These are phyloP conservation scores for Podaxis sp. DNA, from an alignment of 768 basidiomycete genomes.

Conservation along the genomic window DNA sequence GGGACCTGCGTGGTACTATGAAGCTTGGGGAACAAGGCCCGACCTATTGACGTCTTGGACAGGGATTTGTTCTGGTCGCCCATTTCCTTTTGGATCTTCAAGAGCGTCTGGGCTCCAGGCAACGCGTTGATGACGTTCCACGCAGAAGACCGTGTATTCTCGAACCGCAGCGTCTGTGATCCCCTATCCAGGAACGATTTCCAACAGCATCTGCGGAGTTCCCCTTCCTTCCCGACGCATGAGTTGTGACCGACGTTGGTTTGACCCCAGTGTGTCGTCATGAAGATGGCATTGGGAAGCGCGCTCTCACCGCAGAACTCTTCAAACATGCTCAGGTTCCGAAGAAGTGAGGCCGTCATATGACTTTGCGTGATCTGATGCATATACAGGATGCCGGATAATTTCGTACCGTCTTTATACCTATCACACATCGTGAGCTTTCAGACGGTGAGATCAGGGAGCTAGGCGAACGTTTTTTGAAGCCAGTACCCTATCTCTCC, in stretches of 20 bases:
- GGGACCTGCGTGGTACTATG: not conserved
- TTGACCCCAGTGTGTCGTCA: conserved; percentile 48
- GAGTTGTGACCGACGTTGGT: too few relatives aligned
- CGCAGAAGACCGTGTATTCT: conserved; percentile 8
- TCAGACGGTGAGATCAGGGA: not conserved
- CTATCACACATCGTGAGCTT: conserved; percentile 15
- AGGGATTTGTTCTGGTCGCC: conserved; percentile 14
- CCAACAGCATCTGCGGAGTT: conserved; percentile 13
- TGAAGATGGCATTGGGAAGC: conserved; percentile 46
- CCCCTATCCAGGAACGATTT: conserved; percentile 14
- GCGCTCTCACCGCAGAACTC: conserved; percentile 45
- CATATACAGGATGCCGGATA: conserved; percentile 31
- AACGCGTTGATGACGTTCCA: conserved; percentile 18
- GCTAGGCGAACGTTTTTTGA: conserved; percentile 19
- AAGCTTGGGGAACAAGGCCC: conserved; percentile 10
- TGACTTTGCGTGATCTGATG: conserved; percentile 35
- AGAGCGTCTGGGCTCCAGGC: not conserved
- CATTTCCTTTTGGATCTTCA: conserved; percentile 21
- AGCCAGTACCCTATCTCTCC: conserved; percentile 24
- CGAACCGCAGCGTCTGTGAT: conserved; percentile 16
- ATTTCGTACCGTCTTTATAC: conserved; percentile 24
- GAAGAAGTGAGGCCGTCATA: conserved; percentile 22
- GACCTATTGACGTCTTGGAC: conserved; percentile 14
- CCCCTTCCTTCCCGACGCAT: not conserved
- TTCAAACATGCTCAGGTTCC: conserved; percentile 16